A percentile compares a stretch with the other conserved stretches of the same genome.
phyloP scores from a whole-genome alignment of 345 rosid genomes.

The Corchorus olitorius region DNA sequence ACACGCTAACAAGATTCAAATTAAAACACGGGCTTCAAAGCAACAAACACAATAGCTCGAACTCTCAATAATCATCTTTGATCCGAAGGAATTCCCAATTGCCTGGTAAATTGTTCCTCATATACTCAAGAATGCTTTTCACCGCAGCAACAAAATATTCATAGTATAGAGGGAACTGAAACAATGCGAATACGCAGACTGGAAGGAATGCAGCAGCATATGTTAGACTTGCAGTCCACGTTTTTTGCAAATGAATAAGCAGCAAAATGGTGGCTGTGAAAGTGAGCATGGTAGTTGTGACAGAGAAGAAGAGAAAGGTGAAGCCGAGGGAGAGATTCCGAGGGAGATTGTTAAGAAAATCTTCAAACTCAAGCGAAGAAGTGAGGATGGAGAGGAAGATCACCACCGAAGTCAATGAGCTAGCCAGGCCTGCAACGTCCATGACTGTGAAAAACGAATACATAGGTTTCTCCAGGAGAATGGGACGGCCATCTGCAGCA shows the following conservation, averaged over 20 bases:
- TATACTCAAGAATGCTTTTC: neutral
- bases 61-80: neutral
- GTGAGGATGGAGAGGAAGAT: slow-evolving; percentile 40
- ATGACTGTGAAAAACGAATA: slow-evolving; percentile 29
- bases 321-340: slow-evolving; percentile 27
- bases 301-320: slow-evolving; percentile 32
- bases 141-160: neutral
- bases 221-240: slow-evolving; percentile 23
- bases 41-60: neutral
- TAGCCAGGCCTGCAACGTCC: slow-evolving; percentile 26
- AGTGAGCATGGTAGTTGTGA: slow-evolving; percentile 25
- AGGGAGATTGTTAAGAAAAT: slow-evolving; percentile 27
- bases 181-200: slow-evolving; percentile 13
- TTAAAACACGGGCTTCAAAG: neutral
- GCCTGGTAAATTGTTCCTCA: slow-evolving; percentile 19
- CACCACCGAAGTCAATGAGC: slow-evolving; percentile 33
- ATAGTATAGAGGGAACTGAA: slow-evolving; percentile 28
- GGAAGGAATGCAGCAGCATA: slow-evolving; percentile 26
- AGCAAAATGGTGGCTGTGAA: slow-evolving; percentile 35
- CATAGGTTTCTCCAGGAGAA: slow-evolving; percentile 18
- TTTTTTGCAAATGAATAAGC: slow-evolving; percentile 14
- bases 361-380: slow-evolving; percentile 12
- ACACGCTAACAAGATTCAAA: neutral
- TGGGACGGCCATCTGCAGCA: slow-evolving; percentile 21
- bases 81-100: slow-evolving; percentile 15